A percentile compares a stretch with the other conserved stretches of the same genome.
These are phyloP conservation scores for Metschnikowia rubicola DNA, from an alignment of 805 yeast genomes.

Conservation along the genomic window DNA sequence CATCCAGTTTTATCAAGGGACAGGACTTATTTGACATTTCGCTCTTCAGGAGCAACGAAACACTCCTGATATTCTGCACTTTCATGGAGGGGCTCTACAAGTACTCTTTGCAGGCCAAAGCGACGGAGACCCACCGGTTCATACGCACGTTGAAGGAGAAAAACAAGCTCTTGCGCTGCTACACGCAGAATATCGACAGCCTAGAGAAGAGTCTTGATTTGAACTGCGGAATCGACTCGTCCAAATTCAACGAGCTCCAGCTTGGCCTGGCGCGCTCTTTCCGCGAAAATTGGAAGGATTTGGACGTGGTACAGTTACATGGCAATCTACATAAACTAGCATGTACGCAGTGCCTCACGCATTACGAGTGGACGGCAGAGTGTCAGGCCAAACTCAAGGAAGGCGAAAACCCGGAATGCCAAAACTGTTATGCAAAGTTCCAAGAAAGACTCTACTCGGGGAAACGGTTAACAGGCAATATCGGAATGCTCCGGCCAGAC, in stretches of 20 bases:
- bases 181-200: slow-evolving; percentile 94
- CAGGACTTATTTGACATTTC: slow-evolving; percentile 89
- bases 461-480: slow-evolving; percentile 64
- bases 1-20: slow-evolving; percentile 67
- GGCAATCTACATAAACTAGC: slow-evolving; percentile 77
- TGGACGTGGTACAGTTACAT: slow-evolving; percentile 84
- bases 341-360: slow-evolving; percentile 67
- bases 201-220: slow-evolving; percentile 68
- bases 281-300: slow-evolving; percentile 51
- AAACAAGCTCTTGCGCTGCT: slow-evolving; percentile 74
- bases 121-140: slow-evolving; percentile 83
- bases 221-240: slow-evolving; percentile 48
- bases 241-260: slow-evolving; percentile 24
- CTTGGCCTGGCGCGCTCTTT: slow-evolving; percentile 19
- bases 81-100: slow-evolving; percentile 81
- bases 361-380: slow-evolving; percentile 59
- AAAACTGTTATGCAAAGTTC: slow-evolving; percentile 56
- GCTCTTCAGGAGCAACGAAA: slow-evolving; percentile 63
- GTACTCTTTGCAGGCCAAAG: slow-evolving; percentile 61
- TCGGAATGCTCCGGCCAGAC: slow-evolving; percentile 82
- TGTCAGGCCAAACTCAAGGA: slow-evolving; percentile 44
- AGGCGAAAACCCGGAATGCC: slow-evolving; percentile 78
- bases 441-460: slow-evolving; percentile 61
- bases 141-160: slow-evolving; percentile 57
- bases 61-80: slow-evolving; percentile 73